These are phyloP conservation scores for Ceratocystis cacaofunesta DNA, from an alignment of 2,329 filamentous ascomycete species.

Conservation along the genomic window DNA sequence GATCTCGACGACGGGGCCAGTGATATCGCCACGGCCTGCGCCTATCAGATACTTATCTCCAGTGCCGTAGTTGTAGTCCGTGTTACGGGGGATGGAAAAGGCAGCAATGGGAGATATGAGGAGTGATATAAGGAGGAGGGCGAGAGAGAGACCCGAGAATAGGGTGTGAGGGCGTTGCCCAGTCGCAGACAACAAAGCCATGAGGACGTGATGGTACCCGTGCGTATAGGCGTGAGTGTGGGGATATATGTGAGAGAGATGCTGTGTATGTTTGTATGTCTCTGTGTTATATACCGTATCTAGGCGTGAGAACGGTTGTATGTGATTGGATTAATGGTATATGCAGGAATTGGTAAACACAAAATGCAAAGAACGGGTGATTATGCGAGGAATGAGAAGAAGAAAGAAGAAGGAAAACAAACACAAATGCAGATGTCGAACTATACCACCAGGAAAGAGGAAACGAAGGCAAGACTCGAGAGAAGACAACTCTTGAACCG, in stretches of 20 bases:
- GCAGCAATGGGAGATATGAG: neutral
- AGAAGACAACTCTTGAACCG: neutral
- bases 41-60: conserved; percentile 31
- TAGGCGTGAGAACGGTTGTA: neutral
- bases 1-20: conserved; percentile 69
- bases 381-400: neutral
- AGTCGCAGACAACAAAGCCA: neutral
- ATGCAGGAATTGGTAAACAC: neutral
- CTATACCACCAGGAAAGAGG: neutral
- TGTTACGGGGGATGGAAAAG: neutral
- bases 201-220: neutral
- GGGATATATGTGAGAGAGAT: neutral
- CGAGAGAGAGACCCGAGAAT: neutral
- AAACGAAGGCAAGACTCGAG: neutral
- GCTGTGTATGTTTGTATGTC: neutral
- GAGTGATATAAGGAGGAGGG: neutral
- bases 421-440: neutral
- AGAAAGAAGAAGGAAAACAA: neutral
- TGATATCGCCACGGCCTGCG: conserved; percentile 40
- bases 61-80: neutral
- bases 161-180: neutral
- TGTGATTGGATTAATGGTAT: neutral
- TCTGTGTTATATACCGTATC: neutral
- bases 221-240: neutral
- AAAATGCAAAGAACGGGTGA: neutral